Base-by-base conservation (phyloP, 1,139 yeast genomes). In the Debaryomycetaceae sp. region DNA sequence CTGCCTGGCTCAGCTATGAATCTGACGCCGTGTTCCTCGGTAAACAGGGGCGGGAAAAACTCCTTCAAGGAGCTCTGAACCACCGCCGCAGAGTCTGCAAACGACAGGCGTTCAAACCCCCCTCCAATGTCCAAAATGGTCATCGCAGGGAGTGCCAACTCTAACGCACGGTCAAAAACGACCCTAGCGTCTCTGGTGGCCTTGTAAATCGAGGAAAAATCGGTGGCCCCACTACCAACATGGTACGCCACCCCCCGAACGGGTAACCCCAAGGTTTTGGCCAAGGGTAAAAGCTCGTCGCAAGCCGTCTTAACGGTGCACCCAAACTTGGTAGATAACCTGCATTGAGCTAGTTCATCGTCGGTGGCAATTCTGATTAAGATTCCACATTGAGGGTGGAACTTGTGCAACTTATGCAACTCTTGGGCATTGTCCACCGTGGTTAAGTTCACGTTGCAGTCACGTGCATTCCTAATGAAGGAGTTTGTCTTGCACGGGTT, bases 1-100 rank as follows among this genome's bases (percentile, higher is more conserved):
- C 98, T 72, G 35, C 98, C 98, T 4, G 96, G 95, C 54, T 91
- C 98, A 16, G 96, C 95, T 54, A 91, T 83, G 40, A 88, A 63
- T 24, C 63, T 55, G 35, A 86, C 67, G 5, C 61, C 53, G 25
- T 55, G 43, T 32, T 44, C 36, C 5, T 44, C 40, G 26, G 49
- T 39, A 34, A 51, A 58, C 5, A 54, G 59, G 4, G 37, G 36
- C 1, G 88, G 81, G 60, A 85, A 88, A 48, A 63, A 68, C 35
- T 64, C 54, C 27, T 67, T 75, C 40, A 89, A 58, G 4, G 84
- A 71, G 12, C 53, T 41, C 35, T 72, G 69, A 39, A 89, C 71
- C 38, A 80, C 74, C 5, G 49, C 49, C 8, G 93, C 77, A 18
- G 91, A 72, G 31, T 71, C 64, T 15, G 56, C 66, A 54, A 91